Evolutionary conservation across 768 basidiomycete genomes (phyloP).

Genomic region (Trametes sanguinea): DNA sequence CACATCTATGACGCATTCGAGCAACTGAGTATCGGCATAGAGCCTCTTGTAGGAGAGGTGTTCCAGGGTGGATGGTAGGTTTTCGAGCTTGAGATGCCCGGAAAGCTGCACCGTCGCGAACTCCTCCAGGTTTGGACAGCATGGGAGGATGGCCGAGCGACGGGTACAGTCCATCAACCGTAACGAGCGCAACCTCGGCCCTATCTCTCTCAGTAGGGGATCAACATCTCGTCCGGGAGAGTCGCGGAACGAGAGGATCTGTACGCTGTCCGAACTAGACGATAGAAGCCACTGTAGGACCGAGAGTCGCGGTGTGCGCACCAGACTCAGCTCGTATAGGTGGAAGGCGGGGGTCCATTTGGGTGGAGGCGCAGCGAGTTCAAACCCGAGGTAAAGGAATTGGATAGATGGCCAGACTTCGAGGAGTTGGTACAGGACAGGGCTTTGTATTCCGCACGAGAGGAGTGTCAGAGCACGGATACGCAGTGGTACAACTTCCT

Average conservation of each 20-base stretch:
- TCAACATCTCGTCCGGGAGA: constrained; percentile 31
- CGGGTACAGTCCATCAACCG: constrained; percentile 41
- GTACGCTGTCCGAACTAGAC: constrained; percentile 37
- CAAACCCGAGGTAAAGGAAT: constrained; percentile 42
- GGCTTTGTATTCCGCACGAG: constrained; percentile 43
- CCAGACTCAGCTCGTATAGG: constrained; percentile 45
- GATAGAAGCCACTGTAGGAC: constrained; percentile 44
- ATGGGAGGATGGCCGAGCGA: constrained; percentile 35
- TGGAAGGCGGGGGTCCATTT: constrained; percentile 23
- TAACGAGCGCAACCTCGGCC: constrained; percentile 44
- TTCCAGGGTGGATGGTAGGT: constrained; percentile 41
- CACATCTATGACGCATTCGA: constrained; percentile 35
- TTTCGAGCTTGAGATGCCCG: constrained; percentile 34
- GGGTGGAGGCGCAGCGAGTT: constrained; percentile 39
- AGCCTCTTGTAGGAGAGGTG: constrained; percentile 43
- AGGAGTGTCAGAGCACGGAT: constrained; percentile 39
- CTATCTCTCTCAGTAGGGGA: constrained; percentile 32
- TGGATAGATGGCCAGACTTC: constrained; percentile 39
- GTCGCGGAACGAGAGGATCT: constrained; percentile 45
- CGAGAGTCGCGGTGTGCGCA: constrained; percentile 35
- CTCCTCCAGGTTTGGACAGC: constrained; percentile 44
- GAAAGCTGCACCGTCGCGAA: constrained; percentile 42
- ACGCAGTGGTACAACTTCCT: background rate
- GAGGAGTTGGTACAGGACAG: constrained; percentile 45
- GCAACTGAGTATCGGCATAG: constrained; percentile 23